Conservation (phyloP, 495 filamentous ascomycete species). For the Aspergillus olivimuriae region DNA sequence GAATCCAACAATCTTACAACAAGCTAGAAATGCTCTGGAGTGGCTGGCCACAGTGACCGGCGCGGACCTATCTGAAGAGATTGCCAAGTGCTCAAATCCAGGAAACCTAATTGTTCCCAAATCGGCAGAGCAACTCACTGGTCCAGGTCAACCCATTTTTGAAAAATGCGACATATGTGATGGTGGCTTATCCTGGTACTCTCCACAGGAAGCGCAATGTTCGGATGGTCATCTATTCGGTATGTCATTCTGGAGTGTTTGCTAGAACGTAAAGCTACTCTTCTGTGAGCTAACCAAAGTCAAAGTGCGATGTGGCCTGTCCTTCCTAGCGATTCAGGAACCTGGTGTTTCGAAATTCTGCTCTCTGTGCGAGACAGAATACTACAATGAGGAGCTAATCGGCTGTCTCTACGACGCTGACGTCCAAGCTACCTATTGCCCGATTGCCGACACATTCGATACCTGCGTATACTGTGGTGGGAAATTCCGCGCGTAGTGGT, state of each 20-base stretch:
- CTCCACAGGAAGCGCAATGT: constrained; percentile 36
- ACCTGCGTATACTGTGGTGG: constrained; percentile 49
- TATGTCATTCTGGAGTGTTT: too few species aligned
- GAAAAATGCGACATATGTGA: constrained; percentile 46
- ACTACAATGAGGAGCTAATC: constrained; percentile 40
- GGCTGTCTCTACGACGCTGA: constrained; percentile 10
- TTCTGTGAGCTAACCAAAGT: neutral
- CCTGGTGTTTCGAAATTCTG: constrained; percentile 52
- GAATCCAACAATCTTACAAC: constrained; percentile 15
- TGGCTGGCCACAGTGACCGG: constrained; percentile 21
- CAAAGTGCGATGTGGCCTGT: constrained; percentile 48
- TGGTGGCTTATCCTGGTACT: constrained; percentile 32
- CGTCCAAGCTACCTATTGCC: constrained; percentile 14
- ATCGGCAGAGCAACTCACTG: constrained; percentile 15
- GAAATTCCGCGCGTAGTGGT: constrained; percentile 34
- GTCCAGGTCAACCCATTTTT: constrained; percentile 23
- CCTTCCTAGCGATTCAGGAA: constrained; percentile 47
- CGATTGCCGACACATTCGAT: constrained; percentile 43
- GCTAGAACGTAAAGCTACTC: neutral
- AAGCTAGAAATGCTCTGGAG: constrained; percentile 24
- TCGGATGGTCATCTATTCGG: constrained; percentile 44
- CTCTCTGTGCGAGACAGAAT: constrained; percentile 41
- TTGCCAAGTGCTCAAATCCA: constrained; percentile 18
- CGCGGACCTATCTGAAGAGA: constrained; percentile 28
- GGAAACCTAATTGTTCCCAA: constrained; percentile 18